phyloP scores from a whole-genome alignment of 2,329 filamentous ascomycete genomes.

The Pseudogymnoascus sp. region DNA sequence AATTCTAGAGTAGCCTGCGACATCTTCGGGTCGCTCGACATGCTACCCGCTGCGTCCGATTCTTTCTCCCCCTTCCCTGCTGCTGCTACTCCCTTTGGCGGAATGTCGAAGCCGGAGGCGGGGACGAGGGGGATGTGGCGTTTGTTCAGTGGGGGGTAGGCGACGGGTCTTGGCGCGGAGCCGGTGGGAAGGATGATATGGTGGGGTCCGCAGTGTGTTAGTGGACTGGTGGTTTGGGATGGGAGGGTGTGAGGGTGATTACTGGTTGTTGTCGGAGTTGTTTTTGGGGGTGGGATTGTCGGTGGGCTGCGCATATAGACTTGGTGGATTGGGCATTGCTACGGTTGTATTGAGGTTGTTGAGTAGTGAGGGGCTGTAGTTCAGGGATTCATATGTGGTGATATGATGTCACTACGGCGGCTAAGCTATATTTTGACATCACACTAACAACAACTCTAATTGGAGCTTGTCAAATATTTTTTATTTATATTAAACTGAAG shows the following conservation, averaged over 20 bases:
- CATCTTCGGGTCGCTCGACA: constrained; percentile 43
- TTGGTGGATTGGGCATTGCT: constrained; percentile 8
- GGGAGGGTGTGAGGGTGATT: neutral
- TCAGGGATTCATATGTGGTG: neutral
- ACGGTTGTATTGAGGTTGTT: neutral
- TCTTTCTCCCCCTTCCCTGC: neutral
- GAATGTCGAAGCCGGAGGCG: constrained; percentile 3
- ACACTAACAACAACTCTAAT: neutral
- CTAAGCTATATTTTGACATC: constrained; percentile 1
- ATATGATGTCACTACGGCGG: constrained; percentile 4
- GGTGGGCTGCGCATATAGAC: neutral
- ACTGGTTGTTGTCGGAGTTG: neutral
- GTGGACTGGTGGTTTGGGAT: neutral
- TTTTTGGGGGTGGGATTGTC: neutral
- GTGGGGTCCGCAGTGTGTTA: neutral
- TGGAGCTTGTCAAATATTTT: neutral
- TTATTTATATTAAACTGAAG: neutral
- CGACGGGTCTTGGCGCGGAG: neutral
- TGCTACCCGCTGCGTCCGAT: constrained; percentile 14
- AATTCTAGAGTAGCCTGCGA: constrained; percentile 67
- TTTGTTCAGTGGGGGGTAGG: constrained; percentile 5
- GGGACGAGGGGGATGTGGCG: constrained; percentile 8
- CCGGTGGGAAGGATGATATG: neutral
- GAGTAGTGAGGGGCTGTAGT: neutral
- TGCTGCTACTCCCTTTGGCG: neutral